These are phyloP conservation scores for Hanseniaspora guilliermondii DNA, from an alignment of 805 yeast species.

Conservation along the genomic window DNA sequence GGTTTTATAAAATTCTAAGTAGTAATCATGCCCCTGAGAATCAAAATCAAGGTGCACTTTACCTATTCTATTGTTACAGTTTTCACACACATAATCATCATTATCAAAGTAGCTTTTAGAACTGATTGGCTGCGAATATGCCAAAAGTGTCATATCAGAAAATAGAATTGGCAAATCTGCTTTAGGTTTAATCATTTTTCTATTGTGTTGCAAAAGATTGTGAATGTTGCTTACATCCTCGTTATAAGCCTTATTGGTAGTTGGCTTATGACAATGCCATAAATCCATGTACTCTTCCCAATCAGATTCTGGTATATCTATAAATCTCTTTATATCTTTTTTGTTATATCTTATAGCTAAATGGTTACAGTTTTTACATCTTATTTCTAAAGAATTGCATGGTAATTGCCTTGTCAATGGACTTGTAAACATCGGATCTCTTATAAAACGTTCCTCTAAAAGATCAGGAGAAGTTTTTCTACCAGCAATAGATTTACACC, in stretches of 20 bases:
- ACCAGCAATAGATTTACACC: not conserved
- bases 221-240: conserved; percentile 17
- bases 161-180: conserved; percentile 20
- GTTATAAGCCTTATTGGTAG: conserved; percentile 22
- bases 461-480: not conserved
- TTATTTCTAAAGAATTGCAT: conserved; percentile 15
- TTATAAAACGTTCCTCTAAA: conserved; percentile 35
- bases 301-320: conserved; percentile 75
- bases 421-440: not conserved
- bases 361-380: conserved; percentile 17
- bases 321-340: conserved; percentile 18
- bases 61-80: conserved; percentile 20
- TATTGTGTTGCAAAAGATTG: conserved; percentile 12
- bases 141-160: conserved; percentile 21
- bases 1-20: not conserved
- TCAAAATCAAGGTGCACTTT: not conserved
- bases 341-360: conserved; percentile 8
- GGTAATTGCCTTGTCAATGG: not conserved
- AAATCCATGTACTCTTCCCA: conserved; percentile 95
- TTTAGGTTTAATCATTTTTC: conserved; percentile 18
- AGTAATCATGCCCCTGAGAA: not conserved
- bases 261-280: conserved; percentile 93
- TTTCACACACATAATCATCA: conserved; percentile 15
- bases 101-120: not conserved
- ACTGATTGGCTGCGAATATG: not conserved